Conservation (phyloP, 495 filamentous ascomycete genomes). For the Pyrenopolyporus hunteri region DNA sequence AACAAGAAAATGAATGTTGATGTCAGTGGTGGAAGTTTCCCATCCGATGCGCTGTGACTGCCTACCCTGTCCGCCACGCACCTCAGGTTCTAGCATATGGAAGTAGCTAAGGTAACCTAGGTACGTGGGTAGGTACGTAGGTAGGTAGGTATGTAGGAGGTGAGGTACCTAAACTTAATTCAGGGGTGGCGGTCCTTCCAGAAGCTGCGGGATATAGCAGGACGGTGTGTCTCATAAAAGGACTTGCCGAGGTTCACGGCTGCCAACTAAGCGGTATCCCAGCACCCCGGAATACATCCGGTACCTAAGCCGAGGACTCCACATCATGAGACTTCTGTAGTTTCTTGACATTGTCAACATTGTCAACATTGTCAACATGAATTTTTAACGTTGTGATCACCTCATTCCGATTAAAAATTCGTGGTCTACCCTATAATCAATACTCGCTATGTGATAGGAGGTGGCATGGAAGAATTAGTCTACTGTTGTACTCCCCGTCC, state of each 20-base stretch:
- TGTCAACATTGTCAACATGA: no score
- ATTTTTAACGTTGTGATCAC: slow-evolving; percentile 14
- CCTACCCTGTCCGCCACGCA: slow-evolving; percentile 25
- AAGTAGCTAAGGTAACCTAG: slow-evolving; percentile 1
- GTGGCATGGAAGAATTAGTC: background rate
- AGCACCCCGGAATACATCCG: slow-evolving; percentile 25
- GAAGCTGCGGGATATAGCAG: slow-evolving; percentile 22
- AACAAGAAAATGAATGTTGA: slow-evolving; percentile 30
- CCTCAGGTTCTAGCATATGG: slow-evolving; percentile 17
- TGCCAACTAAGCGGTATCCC: slow-evolving; percentile 17
- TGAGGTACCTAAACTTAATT: no score
- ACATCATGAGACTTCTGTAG: slow-evolving; percentile 22
- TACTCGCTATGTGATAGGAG: background rate
- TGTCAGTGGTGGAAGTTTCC: slow-evolving; percentile 20
- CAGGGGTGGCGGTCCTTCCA: slow-evolving; percentile 26
- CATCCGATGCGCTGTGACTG: slow-evolving; percentile 1
- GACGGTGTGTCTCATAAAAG: slow-evolving; percentile 7
- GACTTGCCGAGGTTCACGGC: slow-evolving; percentile 32
- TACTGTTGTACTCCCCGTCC: no score
- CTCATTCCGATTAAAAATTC: slow-evolving; percentile 9
- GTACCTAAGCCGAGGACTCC: slow-evolving; percentile 25
- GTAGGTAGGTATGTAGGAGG: slow-evolving; percentile 8
- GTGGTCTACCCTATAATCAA: background rate
- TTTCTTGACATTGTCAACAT: slow-evolving; percentile 2
- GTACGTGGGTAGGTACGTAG: slow-evolving; percentile 6